phyloP scores from a whole-genome alignment of 805 yeast species.

The Candida nemodendra region DNA sequence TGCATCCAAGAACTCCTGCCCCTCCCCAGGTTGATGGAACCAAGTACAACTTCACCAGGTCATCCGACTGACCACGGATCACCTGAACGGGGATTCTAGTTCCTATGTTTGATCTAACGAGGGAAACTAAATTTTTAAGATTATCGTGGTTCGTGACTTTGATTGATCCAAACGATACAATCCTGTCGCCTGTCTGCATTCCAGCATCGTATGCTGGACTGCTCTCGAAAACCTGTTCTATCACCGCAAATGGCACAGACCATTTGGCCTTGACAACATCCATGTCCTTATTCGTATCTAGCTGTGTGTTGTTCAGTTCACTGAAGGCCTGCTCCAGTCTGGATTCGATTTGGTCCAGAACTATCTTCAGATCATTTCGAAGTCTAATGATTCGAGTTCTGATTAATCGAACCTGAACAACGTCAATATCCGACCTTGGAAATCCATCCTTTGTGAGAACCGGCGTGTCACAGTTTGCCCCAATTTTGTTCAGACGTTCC shows the following conservation, averaged over 20 bases:
- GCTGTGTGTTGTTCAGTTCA: background rate
- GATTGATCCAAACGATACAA: conserved; percentile 53
- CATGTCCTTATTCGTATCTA: background rate
- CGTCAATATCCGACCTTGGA: conserved; percentile 83
- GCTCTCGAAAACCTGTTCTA: conserved; percentile 44
- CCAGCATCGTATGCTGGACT: conserved; percentile 62
- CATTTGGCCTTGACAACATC: background rate
- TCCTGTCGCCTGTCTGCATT: conserved; percentile 50
- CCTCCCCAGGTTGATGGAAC: conserved; percentile 65
- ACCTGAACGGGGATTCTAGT: conserved; percentile 24
- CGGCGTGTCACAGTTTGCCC: conserved; percentile 57
- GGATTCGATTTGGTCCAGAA: conserved; percentile 46
- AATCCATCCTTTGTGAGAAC: conserved; percentile 74
- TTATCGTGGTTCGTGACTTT: conserved; percentile 51
- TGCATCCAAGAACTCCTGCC: conserved; percentile 68
- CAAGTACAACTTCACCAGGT: conserved; percentile 28
- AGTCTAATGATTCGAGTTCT: conserved; percentile 65
- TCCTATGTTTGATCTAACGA: conserved; percentile 38
- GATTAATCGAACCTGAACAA: conserved; percentile 60
- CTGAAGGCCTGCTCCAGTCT: conserved; percentile 42
- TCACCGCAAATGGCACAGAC: conserved; percentile 52
- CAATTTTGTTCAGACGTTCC: conserved; percentile 37
- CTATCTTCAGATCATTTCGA: conserved; percentile 61
- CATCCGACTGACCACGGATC: conserved; percentile 20
- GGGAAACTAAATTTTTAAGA: conserved; percentile 42